Conservation (phyloP, 2,329 filamentous ascomycete genomes). For the Magnaporthales sp. region DNA sequence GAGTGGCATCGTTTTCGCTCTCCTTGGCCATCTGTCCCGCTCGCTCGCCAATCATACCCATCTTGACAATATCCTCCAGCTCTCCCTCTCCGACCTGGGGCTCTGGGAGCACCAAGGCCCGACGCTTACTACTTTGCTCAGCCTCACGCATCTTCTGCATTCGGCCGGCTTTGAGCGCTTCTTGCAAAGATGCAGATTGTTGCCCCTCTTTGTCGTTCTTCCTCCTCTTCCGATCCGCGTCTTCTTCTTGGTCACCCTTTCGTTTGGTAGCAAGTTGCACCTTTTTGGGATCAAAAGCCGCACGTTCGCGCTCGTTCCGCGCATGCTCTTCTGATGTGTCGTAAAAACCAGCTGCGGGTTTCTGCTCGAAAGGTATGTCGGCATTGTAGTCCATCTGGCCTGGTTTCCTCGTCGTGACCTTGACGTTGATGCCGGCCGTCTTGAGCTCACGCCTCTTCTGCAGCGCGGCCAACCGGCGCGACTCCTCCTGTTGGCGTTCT, state of each 20-base stretch:
- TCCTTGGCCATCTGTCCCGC: constrained; percentile 67
- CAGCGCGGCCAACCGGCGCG: constrained; percentile 75
- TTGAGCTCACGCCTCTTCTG: constrained; percentile 97
- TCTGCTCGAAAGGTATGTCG: constrained; percentile 95
- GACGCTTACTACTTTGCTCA: constrained; percentile 90
- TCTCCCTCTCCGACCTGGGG: constrained; percentile 91
- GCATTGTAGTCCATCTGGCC: constrained; percentile 99
- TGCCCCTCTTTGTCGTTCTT: constrained; percentile 77
- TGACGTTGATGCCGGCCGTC: constrained; percentile 96
- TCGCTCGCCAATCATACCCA: constrained; percentile 88
- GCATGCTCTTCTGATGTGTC: constrained; percentile 78
- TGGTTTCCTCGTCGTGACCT: constrained; percentile 82
- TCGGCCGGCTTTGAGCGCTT: constrained; percentile 86
- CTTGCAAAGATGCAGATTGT: constrained; percentile 70
- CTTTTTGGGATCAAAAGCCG: constrained; percentile 85
- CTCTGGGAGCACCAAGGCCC: constrained; percentile 70
- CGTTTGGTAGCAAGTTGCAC: constrained; percentile 80
- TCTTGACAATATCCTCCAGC: constrained; percentile 96
- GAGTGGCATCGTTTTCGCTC: constrained; percentile 77
- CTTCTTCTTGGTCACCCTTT: constrained; percentile 84
- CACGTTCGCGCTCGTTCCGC: constrained; percentile 74
- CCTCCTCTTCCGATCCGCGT: constrained; percentile 69
- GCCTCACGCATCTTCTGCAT: constrained; percentile 92
- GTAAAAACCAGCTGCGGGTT: constrained; percentile 80
- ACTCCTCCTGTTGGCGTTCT: constrained; percentile 92